Percentiles rank a stretch among this genome's conserved stretches.
Evolutionary conservation across 2,329 filamentous ascomycete genomes (phyloP).

Genomic region (Penicillium sp.): DNA sequence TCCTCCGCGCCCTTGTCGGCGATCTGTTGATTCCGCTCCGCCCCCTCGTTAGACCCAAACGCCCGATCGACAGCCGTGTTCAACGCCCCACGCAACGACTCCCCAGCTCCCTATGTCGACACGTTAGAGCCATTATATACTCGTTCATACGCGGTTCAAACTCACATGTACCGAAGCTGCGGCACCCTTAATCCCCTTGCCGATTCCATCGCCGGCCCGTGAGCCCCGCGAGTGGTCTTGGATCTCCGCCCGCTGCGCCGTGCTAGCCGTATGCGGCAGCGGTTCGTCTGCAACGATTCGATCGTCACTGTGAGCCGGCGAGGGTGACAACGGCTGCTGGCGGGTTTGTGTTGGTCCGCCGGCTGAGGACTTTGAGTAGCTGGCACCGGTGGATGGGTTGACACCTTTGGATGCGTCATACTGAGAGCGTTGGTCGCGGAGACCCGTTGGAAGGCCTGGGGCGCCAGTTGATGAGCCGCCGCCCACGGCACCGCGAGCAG

Average conservation of each 20-base stretch:
- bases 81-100: constrained; percentile 42
- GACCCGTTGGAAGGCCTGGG: constrained; percentile 23
- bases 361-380: constrained; percentile 17
- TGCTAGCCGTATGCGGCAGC: constrained; percentile 20
- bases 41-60: constrained; percentile 40
- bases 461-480: constrained; percentile 33
- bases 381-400: constrained; percentile 30
- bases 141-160: neutral
- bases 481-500: constrained; percentile 9
- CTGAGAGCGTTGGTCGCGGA: constrained; percentile 15
- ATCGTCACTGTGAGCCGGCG: constrained; percentile 20
- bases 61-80: constrained; percentile 42
- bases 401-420: constrained; percentile 24
- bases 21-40: constrained; percentile 39
- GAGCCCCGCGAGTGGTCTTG: constrained; percentile 12
- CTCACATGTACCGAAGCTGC: constrained; percentile 41
- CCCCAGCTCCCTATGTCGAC: constrained; percentile 39
- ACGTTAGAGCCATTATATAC: neutral
- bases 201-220: constrained; percentile 23
- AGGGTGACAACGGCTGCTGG: constrained; percentile 9
- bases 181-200: constrained; percentile 28
- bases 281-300: constrained; percentile 15
- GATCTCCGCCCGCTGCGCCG: constrained; percentile 14
- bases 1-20: constrained; percentile 38
- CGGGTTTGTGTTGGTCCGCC: constrained; percentile 7